phyloP scores from a whole-genome alignment of 176 grass and related monocot species.

The Puccinellia tenuiflora region DNA sequence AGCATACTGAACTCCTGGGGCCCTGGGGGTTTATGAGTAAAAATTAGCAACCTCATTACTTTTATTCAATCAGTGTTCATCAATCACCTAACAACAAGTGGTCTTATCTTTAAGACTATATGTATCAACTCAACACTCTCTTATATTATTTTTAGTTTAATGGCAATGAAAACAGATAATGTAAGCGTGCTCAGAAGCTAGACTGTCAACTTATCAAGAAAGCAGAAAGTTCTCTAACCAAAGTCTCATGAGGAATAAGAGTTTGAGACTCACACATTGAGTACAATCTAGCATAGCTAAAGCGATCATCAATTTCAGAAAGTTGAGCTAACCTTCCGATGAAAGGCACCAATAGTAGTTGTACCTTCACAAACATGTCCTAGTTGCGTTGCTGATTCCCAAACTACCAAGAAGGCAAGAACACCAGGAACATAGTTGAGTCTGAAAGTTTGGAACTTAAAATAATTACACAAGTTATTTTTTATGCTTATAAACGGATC shows the following conservation, averaged over 20 bases:
- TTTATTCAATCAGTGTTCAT: not conserved
- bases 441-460: not conserved
- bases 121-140: not conserved
- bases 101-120: not conserved
- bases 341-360: not conserved
- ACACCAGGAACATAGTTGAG: not conserved
- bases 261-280: not conserved
- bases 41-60: not conserved
- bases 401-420: not conserved
- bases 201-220: not conserved
- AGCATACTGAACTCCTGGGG: not conserved
- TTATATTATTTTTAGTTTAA: not conserved
- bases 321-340: not conserved
- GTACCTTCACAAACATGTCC: not conserved
- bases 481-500: not conserved
- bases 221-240: not conserved
- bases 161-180: not conserved
- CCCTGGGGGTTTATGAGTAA: not conserved
- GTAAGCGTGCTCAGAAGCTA: not conserved
- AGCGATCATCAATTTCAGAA: not conserved
- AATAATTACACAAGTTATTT: not conserved
- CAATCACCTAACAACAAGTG: not conserved
- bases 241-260: not conserved
- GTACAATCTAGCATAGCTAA: not conserved
- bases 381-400: not conserved